Conservation (phyloP, 2,329 filamentous ascomycete species). For the Fusarium sp. region DNA sequence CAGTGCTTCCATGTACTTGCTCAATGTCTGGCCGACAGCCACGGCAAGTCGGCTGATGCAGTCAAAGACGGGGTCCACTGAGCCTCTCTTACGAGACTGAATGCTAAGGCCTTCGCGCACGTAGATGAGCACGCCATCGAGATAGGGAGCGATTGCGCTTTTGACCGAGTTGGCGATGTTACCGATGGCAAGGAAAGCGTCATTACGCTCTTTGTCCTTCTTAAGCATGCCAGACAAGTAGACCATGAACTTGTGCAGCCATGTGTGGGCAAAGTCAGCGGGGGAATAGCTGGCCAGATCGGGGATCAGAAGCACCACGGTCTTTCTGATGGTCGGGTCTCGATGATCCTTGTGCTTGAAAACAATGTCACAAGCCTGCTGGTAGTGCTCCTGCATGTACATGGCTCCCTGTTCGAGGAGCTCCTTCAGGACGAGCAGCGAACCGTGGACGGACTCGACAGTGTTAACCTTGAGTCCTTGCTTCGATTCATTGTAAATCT, state of each 20-base stretch:
- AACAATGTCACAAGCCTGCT: conserved; percentile 92
- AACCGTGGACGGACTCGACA: conserved; percentile 93
- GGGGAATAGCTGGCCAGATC: conserved; percentile 94
- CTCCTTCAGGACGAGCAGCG: conserved; percentile 91
- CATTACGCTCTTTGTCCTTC: conserved; percentile 92
- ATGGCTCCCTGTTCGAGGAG: conserved; percentile 94
- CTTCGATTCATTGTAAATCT: conserved; percentile 89
- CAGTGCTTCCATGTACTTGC: conserved; percentile 97
- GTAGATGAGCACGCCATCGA: conserved; percentile 93
- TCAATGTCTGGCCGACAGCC: conserved; percentile 94
- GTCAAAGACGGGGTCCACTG: conserved; percentile 88
- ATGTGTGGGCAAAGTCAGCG: conserved; percentile 85
- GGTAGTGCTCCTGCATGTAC: conserved; percentile 98
- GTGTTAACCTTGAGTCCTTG: conserved; percentile 83
- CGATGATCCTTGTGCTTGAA: conserved; percentile 93
- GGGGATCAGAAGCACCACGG: conserved; percentile 91
- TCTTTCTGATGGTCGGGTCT: conserved; percentile 87
- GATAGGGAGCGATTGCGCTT: conserved; percentile 92
- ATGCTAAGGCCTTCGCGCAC: conserved; percentile 90
- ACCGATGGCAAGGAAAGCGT: conserved; percentile 95
- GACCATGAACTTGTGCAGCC: conserved; percentile 96
- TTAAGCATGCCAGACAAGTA: conserved; percentile 94
- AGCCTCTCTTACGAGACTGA: conserved; percentile 75
- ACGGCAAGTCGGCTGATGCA: conserved; percentile 97
- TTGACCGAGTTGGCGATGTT: conserved; percentile 97